phyloP scores from a whole-genome alignment of 768 basidiomycete genomes.

The Mycena epipterygia region DNA sequence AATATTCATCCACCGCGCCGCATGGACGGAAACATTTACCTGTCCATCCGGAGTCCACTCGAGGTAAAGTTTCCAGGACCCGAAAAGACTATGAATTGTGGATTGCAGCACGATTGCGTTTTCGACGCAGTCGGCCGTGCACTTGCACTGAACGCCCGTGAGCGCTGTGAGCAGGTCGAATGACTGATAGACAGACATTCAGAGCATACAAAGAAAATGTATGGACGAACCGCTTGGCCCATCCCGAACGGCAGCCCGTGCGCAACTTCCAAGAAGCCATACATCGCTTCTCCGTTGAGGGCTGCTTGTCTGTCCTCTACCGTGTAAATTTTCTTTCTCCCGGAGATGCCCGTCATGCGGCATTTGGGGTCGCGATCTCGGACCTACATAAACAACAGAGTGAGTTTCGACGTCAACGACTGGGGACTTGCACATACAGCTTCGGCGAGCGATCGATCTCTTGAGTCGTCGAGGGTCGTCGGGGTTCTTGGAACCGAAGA shows the following conservation, averaged over 20 bases:
- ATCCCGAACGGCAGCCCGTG: not conserved
- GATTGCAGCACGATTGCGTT: too few species aligned
- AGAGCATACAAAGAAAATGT: not conserved
- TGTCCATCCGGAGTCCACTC: too few species aligned
- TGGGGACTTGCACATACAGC: not conserved
- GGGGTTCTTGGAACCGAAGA: not conserved
- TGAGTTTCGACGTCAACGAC: not conserved
- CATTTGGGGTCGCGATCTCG: not conserved
- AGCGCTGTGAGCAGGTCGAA: not conserved
- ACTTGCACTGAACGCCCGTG: too few species aligned
- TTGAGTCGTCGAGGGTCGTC: not conserved
- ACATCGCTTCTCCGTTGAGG: not conserved
- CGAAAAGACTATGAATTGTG: too few species aligned
- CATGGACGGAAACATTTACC: too few species aligned
- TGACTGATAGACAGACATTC: not conserved
- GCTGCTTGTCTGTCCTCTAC: too few species aligned
- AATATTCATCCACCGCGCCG: too few species aligned
- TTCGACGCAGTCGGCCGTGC: too few species aligned
- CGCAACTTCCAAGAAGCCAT: not conserved
- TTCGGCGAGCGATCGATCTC: not conserved
- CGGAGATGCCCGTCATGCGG: not conserved
- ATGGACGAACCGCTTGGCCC: not conserved
- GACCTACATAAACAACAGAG: slow-evolving; percentile 1
- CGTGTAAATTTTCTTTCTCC: not conserved
- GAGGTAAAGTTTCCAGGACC: too few species aligned